These are phyloP conservation scores for Phytomonas sp. DNA, from an alignment of 208 protist species.

Conservation along the genomic window DNA sequence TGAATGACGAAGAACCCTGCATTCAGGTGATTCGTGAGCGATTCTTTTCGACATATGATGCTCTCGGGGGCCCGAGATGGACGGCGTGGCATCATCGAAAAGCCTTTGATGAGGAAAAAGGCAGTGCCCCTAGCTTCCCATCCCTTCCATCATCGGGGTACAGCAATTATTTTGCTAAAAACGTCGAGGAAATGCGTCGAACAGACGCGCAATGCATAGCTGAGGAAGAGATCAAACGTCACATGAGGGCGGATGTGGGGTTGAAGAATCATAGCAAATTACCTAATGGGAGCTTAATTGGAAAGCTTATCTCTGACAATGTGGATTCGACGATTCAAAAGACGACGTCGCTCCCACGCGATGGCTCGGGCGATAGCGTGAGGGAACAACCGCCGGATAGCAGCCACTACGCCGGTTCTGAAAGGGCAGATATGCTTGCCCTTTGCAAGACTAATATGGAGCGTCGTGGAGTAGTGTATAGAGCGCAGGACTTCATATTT, in stretches of 20 bases:
- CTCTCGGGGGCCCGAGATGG: constrained; percentile 76
- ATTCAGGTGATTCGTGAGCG: constrained; percentile 51
- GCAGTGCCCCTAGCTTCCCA: neutral
- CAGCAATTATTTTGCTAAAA: constrained; percentile 30
- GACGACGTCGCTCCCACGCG: neutral
- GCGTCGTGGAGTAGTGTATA: constrained; percentile 30
- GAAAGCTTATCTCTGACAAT: neutral
- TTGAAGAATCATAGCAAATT: constrained; percentile 20
- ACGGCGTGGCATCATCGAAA: constrained; percentile 70
- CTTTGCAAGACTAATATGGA: neutral
- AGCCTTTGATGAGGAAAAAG: neutral
- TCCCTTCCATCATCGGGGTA: constrained; percentile 11
- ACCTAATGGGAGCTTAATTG: constrained; percentile 10
- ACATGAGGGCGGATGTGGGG: constrained; percentile 12
- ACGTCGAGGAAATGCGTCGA: constrained; percentile 24
- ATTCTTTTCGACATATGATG: constrained; percentile 78
- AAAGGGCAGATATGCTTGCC: constrained; percentile 15
- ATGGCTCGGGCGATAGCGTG: neutral
- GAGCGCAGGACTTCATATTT: constrained; percentile 80
- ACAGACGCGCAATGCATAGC: constrained; percentile 23
- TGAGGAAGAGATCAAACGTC: constrained; percentile 33
- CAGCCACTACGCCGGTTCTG: neutral
- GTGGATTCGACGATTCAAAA: neutral
- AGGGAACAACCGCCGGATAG: neutral
- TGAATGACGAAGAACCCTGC: constrained; percentile 61